Evolutionary conservation across 2,329 filamentous ascomycete species (phyloP).

Genomic region (Ophioceras dolichostomum): DNA sequence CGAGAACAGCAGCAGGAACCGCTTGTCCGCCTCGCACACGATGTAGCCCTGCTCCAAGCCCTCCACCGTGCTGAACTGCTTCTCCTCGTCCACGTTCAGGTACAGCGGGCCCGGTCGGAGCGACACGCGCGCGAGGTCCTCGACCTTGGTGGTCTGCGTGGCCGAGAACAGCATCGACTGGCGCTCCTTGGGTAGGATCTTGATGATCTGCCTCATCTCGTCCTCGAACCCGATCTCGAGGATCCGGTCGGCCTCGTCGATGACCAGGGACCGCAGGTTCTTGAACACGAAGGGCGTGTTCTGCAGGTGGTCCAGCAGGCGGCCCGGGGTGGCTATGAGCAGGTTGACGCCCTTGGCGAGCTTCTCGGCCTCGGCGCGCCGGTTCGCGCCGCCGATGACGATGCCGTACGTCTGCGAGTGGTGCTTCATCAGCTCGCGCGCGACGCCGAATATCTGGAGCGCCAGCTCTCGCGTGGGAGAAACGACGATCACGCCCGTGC

Average conservation of each 20-base stretch:
- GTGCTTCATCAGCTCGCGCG: slow-evolving; percentile 80
- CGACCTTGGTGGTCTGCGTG: slow-evolving; percentile 96
- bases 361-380: slow-evolving; percentile 86
- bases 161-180: slow-evolving; percentile 99
- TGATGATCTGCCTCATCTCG: slow-evolving; percentile 93
- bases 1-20: slow-evolving; percentile 86
- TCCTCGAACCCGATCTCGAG: slow-evolving; percentile 97
- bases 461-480: slow-evolving; percentile 90
- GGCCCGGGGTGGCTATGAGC: slow-evolving; percentile 84
- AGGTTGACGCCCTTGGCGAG: slow-evolving; percentile 89
- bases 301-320: slow-evolving; percentile 85
- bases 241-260: slow-evolving; percentile 94
- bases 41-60: slow-evolving; percentile 95
- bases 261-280: slow-evolving; percentile 83
- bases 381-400: slow-evolving; percentile 89
- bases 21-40: slow-evolving; percentile 82
- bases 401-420: slow-evolving; percentile 68
- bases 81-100: slow-evolving; percentile 84
- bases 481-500: slow-evolving; percentile 82
- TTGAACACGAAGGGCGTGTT: slow-evolving; percentile 90
- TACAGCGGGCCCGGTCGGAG: slow-evolving; percentile 83
- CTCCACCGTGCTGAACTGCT: slow-evolving; percentile 75
- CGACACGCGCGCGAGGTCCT: slow-evolving; percentile 90
- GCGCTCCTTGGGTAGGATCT: slow-evolving; percentile 77
- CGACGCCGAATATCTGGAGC: slow-evolving; percentile 92